Base-by-base conservation (phyloP, 1,284 basidiomycete genomes). In the Vanrija pseudolonga region DNA sequence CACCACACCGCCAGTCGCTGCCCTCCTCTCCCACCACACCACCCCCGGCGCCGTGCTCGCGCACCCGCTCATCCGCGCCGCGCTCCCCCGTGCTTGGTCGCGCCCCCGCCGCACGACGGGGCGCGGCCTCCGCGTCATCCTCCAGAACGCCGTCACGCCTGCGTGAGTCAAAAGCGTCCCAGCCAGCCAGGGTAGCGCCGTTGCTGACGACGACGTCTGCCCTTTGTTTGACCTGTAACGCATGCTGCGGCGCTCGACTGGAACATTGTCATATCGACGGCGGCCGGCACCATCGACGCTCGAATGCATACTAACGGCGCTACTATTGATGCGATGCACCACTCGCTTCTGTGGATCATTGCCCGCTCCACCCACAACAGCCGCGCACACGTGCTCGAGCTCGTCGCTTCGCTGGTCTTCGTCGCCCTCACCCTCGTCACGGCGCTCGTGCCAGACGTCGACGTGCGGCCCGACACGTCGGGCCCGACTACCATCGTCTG, bases 391-490 rank as follows among this genome's bases (percentile, higher is more conserved):
- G 37, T 57, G 19, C 40, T 61, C 20, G 56, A 61, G 51, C 51
- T 61, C 19, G 47, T 46, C 9, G 51, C 56, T 2, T 40, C 45
- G 19, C 46, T 56, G 20, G 60, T 61, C 18, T 56, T 53, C 22
- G 41, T 61, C 19, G 56, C 53, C 6, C 54, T 61, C 38, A 61
- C 60, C 1, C 48, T 61, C 18, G 54, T 53, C n/a, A 57, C 56
- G 0, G 56, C 56, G 12, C 41, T 61, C n/a, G 43, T 56, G 4
- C 60, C 60, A 4, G 60, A 57, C 17, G 51, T 56, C 32, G 56
- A 51, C 43, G 54, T 58, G 9, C 28, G 45, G 12, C 46, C 42
- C 18, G 56, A 56, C 41, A 53, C 41, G 5, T 56, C 53, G 4
- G 49, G 51, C 9, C 44, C 59, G 8, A 52, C 50, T 3, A 42